Evolutionary conservation across 163 green algal genomes (phyloP).

Genomic region (Scenedesmus sp.): DNA sequence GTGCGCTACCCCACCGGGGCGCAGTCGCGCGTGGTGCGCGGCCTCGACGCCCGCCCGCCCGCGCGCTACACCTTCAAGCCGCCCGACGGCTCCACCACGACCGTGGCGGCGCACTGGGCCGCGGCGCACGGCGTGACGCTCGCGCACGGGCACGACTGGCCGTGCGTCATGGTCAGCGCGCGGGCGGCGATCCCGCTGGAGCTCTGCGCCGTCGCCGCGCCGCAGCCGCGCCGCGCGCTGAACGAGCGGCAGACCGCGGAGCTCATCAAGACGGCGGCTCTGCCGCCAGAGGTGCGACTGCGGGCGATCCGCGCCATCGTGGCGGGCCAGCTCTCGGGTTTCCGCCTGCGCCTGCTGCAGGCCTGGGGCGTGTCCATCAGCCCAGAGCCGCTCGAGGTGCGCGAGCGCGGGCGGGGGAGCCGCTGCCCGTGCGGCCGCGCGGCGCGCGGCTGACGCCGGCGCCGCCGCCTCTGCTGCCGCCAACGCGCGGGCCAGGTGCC

Average conservation of each 20-base stretch:
- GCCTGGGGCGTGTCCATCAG: slow-evolving; percentile 13
- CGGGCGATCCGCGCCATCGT: not conserved
- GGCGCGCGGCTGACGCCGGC: too few relatives aligned
- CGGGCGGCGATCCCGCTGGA: slow-evolving; percentile 32
- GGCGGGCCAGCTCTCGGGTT: not conserved
- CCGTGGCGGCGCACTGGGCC: slow-evolving; percentile 8
- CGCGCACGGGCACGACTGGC: slow-evolving; percentile 25
- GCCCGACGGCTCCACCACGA: not conserved
- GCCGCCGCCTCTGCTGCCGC: too few relatives aligned
- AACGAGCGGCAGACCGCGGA: slow-evolving; percentile 24
- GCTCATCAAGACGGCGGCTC: slow-evolving; percentile 26
- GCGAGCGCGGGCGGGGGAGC: too few relatives aligned
- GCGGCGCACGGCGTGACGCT: not conserved
- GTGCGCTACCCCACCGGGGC: not conserved
- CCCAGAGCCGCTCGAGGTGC: not conserved
- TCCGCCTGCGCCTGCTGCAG: slow-evolving; percentile 20
- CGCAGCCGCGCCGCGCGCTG: slow-evolving; percentile 4
- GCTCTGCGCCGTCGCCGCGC: slow-evolving; percentile 16
- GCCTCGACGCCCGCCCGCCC: slow-evolving; percentile 3
- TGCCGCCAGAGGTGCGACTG: not conserved
- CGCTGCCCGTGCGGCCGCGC: too few relatives aligned
- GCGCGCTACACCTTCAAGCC: slow-evolving; percentile 13
- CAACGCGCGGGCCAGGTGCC: slow-evolving; percentile 11
- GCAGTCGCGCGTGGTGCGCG: not conserved
- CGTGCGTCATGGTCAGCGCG: slow-evolving; percentile 35